Percentiles rank a stretch among this genome's conserved stretches.
Conservation (phyloP, 164 flowering plant genomes). For the Kalanchoe fedtschenkoi region DNA sequence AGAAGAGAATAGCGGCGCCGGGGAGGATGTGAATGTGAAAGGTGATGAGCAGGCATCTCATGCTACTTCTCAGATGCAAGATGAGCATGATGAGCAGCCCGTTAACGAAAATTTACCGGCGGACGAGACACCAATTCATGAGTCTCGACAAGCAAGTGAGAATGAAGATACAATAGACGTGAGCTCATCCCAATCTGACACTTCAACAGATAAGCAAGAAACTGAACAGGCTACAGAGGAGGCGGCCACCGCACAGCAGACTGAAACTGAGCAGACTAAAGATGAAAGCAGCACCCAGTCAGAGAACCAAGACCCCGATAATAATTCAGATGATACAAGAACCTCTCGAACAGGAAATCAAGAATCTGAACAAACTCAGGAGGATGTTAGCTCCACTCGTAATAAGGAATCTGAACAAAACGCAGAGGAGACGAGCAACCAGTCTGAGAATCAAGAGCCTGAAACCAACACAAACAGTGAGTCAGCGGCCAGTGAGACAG, state of each 20-base stretch:
- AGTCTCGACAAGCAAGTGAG: conserved; percentile 1
- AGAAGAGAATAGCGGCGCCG: not conserved
- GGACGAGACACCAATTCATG: conserved; percentile 5
- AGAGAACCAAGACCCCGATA: not conserved
- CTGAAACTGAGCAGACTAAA: not conserved
- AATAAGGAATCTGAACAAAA: conserved; percentile 10
- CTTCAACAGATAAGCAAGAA: conserved; percentile 5
- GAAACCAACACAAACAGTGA: conserved; percentile 10
- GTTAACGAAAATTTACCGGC: not conserved
- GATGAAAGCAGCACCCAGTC: not conserved
- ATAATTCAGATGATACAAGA: not conserved
- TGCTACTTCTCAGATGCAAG: conserved; percentile 18
- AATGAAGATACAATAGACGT: conserved; percentile 9
- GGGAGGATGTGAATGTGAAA: not conserved
- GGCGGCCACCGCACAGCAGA: not conserved
- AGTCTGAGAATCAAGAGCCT: conserved; percentile 4
- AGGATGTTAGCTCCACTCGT: not conserved
- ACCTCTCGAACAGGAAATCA: not conserved
- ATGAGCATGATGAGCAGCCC: conserved; percentile 7
- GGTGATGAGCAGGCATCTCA: conserved; percentile 18
- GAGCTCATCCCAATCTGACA: conserved; percentile 1
- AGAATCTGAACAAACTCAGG: not conserved
- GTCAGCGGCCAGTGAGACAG: not conserved
- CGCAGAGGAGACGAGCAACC: conserved; percentile 5
- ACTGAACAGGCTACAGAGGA: conserved; percentile 3